Conservation (phyloP, 768 basidiomycete species). For the Lactarius vividus region DNA sequence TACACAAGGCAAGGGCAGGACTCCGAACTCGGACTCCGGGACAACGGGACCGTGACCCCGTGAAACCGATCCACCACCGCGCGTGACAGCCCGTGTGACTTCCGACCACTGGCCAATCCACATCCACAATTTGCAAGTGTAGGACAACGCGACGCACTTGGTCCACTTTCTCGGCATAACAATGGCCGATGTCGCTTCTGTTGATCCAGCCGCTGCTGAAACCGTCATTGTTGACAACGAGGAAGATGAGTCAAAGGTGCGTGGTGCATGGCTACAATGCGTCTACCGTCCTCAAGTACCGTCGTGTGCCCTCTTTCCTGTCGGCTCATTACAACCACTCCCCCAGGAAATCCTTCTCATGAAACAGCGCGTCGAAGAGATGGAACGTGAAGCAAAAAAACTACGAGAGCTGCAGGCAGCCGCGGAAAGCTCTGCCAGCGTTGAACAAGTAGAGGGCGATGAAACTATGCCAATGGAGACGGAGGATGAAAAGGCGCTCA, state of each 20-base stretch:
- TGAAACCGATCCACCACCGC: background rate
- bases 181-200: constrained; percentile 35
- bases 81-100: constrained; percentile 15
- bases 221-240: constrained; percentile 34
- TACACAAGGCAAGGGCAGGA: background rate
- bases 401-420: constrained; percentile 83
- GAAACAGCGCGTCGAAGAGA: constrained; percentile 91
- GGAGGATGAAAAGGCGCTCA: constrained; percentile 79
- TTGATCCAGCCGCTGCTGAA: constrained; percentile 31
- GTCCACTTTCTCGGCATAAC: constrained; percentile 17
- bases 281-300: background rate
- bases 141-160: constrained; percentile 4
- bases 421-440: constrained; percentile 54
- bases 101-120: background rate
- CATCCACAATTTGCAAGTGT: constrained; percentile 5
- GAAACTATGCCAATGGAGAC: constrained; percentile 59
- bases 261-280: constrained; percentile 18
- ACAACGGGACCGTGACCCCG: constrained; percentile 8
- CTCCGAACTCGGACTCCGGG: background rate
- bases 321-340: constrained; percentile 6
- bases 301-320: background rate
- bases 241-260: constrained; percentile 38
- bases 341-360: constrained; percentile 79
- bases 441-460: constrained; percentile 46
- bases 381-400: constrained; percentile 89